Evolutionary conservation across 768 basidiomycete species (phyloP).

Genomic region (Suillus hirtellus): DNA sequence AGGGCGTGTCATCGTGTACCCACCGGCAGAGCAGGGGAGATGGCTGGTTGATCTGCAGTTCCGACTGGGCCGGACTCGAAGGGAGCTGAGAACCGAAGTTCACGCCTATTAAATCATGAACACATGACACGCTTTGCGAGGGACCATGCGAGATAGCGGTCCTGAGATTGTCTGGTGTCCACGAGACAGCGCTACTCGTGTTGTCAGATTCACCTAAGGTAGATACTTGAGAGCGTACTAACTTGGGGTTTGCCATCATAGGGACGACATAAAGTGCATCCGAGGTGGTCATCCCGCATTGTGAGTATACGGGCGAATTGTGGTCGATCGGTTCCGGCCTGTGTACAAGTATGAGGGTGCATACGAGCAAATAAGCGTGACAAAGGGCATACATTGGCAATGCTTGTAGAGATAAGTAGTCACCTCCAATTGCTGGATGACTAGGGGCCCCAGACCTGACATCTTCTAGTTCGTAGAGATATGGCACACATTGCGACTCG

Average conservation of each 20-base stretch:
- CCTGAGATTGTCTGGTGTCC: too few relatives aligned
- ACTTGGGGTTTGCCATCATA: neutral
- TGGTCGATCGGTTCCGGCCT: neutral
- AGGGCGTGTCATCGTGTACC: neutral
- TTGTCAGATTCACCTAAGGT: too few relatives aligned
- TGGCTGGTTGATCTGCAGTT: neutral
- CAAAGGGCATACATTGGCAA: too few relatives aligned
- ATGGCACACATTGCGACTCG: neutral
- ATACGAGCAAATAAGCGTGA: too few relatives aligned
- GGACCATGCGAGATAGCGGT: neutral
- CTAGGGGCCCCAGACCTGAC: too few relatives aligned
- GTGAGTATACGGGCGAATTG: neutral
- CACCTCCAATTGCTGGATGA: too few relatives aligned
- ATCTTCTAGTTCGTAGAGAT: too few relatives aligned
- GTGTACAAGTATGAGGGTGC: neutral
- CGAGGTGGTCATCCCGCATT: neutral
- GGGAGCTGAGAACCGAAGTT: neutral
- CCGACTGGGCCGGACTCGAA: neutral
- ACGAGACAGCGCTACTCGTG: too few relatives aligned
- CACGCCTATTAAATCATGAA: neutral
- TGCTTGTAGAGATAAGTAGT: too few relatives aligned
- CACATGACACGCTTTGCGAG: neutral
- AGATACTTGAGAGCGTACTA: neutral
- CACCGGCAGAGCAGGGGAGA: neutral
- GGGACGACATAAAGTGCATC: neutral